These are phyloP conservation scores for Neurospora crassa DNA, from an alignment of 2,329 filamentous ascomycete genomes.

Conservation along the genomic window DNA sequence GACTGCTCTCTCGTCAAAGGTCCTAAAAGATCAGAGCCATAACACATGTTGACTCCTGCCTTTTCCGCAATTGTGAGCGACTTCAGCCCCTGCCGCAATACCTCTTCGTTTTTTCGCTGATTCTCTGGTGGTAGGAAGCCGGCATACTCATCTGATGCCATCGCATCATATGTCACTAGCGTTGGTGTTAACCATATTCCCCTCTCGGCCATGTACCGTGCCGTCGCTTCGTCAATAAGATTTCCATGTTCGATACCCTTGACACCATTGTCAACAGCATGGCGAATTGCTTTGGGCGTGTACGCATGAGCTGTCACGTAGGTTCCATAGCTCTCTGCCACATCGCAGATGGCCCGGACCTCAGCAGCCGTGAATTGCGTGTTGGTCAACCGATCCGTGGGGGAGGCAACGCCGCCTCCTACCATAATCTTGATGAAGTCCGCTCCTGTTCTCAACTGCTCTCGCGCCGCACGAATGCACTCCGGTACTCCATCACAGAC, in stretches of 20 bases:
- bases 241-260: slow-evolving; percentile 41
- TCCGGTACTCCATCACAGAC: slow-evolving; percentile 45
- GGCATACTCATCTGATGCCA: slow-evolving; percentile 33
- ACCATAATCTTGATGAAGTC: slow-evolving; percentile 56
- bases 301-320: slow-evolving; percentile 51
- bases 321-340: slow-evolving; percentile 37
- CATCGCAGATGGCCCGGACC: slow-evolving; percentile 42
- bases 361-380: slow-evolving; percentile 49
- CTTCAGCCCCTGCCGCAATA: slow-evolving; percentile 35
- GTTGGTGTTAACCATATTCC: slow-evolving; percentile 44
- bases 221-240: slow-evolving; percentile 32
- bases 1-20: slow-evolving; percentile 23
- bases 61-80: slow-evolving; percentile 38
- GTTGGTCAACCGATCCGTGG: slow-evolving; percentile 41
- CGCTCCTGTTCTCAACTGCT: slow-evolving; percentile 44
- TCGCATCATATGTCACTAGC: slow-evolving; percentile 40
- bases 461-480: slow-evolving; percentile 41
- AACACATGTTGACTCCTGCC: slow-evolving; percentile 46
- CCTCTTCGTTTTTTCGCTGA: slow-evolving; percentile 39
- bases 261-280: slow-evolving; percentile 43
- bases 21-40: slow-evolving; percentile 33
- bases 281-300: slow-evolving; percentile 42
- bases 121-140: slow-evolving; percentile 34
- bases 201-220: slow-evolving; percentile 39
- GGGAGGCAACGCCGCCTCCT: slow-evolving; percentile 45